These are phyloP conservation scores for Arachnopeziza araneosa DNA, from an alignment of 2,329 filamentous ascomycete genomes.

Conservation along the genomic window DNA sequence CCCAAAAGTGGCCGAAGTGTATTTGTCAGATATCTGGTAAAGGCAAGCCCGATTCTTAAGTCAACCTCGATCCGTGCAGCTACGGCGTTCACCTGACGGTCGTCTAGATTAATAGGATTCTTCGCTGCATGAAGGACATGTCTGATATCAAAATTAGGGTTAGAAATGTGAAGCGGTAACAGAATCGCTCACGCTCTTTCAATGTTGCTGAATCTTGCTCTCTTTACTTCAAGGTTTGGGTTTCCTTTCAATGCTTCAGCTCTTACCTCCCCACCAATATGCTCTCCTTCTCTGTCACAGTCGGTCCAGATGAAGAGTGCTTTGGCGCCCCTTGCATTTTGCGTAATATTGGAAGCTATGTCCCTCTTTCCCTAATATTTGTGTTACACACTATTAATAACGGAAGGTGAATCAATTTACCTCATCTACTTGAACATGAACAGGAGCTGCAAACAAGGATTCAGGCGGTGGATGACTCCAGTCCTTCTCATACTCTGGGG, in stretches of 20 bases:
- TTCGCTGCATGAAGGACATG: constrained; percentile 83
- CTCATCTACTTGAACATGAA: constrained; percentile 61
- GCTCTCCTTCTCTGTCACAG: constrained; percentile 94
- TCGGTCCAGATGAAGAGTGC: constrained; percentile 97
- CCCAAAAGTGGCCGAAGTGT: constrained; percentile 69
- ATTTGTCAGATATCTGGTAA: constrained; percentile 81
- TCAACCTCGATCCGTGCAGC: constrained; percentile 87
- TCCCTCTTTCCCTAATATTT: constrained; percentile 65
- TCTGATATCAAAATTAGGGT: constrained; percentile 37
- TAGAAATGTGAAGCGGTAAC: constrained; percentile 2
- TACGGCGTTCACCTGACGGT: constrained; percentile 82
- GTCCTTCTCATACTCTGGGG: constrained; percentile 57
- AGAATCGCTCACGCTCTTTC: constrained; percentile 66
- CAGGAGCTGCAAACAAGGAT: constrained; percentile 73
- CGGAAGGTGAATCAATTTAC: constrained; percentile 36
- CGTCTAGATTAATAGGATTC: constrained; percentile 71
- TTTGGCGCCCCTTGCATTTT: constrained; percentile 66
- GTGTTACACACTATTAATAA: constrained; percentile 7
- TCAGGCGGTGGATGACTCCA: constrained; percentile 80
- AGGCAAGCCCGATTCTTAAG: constrained; percentile 84
- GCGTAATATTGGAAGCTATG: constrained; percentile 79
- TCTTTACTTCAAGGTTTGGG: constrained; percentile 66
- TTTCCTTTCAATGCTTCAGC: constrained; percentile 74
- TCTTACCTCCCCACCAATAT: constrained; percentile 89
- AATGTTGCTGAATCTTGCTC: constrained; percentile 93